Evolutionary conservation across 768 basidiomycete species (phyloP), one percentile per base, ranked within the genome.

Genomic region (Russula olivacea): DNA sequence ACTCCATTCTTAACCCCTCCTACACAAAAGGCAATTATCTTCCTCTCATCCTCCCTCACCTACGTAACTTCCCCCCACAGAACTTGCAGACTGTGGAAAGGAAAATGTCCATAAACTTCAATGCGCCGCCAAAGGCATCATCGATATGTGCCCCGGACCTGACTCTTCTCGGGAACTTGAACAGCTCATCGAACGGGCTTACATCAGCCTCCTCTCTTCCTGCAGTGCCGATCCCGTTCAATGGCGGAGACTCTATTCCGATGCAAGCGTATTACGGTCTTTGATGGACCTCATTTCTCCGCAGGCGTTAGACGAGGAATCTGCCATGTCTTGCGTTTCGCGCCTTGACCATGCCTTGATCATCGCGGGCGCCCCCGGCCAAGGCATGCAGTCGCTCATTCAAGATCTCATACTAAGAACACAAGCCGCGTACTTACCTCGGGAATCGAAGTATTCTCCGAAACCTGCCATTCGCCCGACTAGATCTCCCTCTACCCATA

Each of bases 291-390:
- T 70, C 38, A 56, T 68, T 34, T 66, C 70, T 3, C 58, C 61
- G 19, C 34, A 53, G 1, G 62, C 63, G 3, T 28, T 12, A 10
- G 61, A 66, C 55, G 69, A 69, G n/a, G 51, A 67, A 10, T 66
- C 69, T 3, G 76, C 74, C 12, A 65, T 76, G 64, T 77, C 76
- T 50, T 77, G 81, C 25, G 80, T 98, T 43, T 75, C 77, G 6
- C 74, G 78, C 15, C 75, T 98, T 28, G 97, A 99, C 71, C 80
- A 78, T 66, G 87, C 88, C 1, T 86, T 98, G 66, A 85, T 98
- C 65, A 79, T 95, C 55, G 87, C 93, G 15, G 94, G 94, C 2
- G 84, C 87, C 2, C 78, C 85, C 25, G 91, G 88, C 2, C 73
- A 79, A 19, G 76, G 77, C 14, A 77, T 88, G 48, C 74, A 84